A percentile compares a stretch with the other conserved stretches of the same genome.
Conservation (phyloP, 225 moss, liverwort and hornwort species). For the Pseudoscleropodium purum region DNA sequence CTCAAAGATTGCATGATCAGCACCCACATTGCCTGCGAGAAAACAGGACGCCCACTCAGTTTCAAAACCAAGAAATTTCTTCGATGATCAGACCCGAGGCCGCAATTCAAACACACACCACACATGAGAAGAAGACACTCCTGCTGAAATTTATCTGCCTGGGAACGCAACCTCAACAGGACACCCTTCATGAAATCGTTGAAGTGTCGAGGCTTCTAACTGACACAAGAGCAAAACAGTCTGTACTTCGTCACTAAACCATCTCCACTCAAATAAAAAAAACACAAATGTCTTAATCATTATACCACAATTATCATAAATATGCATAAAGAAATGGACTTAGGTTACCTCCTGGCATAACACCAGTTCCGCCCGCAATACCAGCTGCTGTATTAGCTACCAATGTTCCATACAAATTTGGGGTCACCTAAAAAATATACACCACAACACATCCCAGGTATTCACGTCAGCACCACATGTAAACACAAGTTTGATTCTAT, state of each 20-base stretch:
- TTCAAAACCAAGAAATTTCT: background rate
- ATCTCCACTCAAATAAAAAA: background rate
- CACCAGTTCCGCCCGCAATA: conserved; percentile 97
- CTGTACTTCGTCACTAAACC: background rate
- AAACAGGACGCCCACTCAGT: background rate
- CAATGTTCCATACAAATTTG: conserved; percentile 94
- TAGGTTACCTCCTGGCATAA: conserved; percentile 95
- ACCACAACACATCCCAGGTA: background rate
- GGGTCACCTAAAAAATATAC: conserved; percentile 62
- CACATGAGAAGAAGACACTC: background rate
- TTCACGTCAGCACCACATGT: background rate
- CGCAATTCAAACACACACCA: background rate
- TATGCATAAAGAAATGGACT: background rate
- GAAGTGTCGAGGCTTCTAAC: background rate
- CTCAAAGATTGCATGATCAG: conserved; percentile 95
- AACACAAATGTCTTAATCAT: background rate
- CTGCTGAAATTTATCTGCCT: background rate
- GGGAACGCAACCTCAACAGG: background rate
- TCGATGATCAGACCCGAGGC: background rate
- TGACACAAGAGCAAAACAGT: background rate
- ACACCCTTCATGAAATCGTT: background rate
- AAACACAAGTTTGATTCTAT: background rate
- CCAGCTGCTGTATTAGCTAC: conserved; percentile 99
- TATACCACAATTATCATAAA: background rate
- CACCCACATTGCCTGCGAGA: conserved; percentile 82